A percentile compares a stretch with the other conserved stretches of the same genome.
Conservation (phyloP, 1,284 basidiomycete species). For the Trametes sp. region DNA sequence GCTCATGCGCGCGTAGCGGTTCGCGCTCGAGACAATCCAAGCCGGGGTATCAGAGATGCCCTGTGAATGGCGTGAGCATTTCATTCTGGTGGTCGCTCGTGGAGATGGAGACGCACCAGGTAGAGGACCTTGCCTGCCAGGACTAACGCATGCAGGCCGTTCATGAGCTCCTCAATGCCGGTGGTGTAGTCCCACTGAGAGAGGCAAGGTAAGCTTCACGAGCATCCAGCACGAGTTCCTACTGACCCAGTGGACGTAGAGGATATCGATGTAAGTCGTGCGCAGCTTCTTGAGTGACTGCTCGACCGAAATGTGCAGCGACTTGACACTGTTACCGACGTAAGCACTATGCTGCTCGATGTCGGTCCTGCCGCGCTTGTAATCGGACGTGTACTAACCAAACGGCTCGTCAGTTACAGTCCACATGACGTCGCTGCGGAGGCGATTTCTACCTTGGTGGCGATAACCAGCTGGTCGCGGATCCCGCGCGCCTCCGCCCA, state of each 20-base stretch:
- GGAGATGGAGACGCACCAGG: slow-evolving; percentile 39
- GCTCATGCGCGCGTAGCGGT: slow-evolving; percentile 56
- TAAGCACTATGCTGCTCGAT: slow-evolving; percentile 37
- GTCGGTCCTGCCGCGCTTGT: slow-evolving; percentile 29
- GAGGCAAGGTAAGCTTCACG: slow-evolving; percentile 44
- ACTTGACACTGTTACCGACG: slow-evolving; percentile 54
- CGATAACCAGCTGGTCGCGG: slow-evolving; percentile 62
- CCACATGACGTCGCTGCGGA: no score
- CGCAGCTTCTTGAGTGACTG: slow-evolving; percentile 60
- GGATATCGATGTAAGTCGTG: slow-evolving; percentile 58
- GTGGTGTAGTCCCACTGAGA: slow-evolving; percentile 48
- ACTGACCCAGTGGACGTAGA: slow-evolving; percentile 2
- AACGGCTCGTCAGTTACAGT: background rate
- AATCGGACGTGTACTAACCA: slow-evolving; percentile 28
- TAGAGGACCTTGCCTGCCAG: slow-evolving; percentile 53
- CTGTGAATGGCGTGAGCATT: slow-evolving; percentile 23
- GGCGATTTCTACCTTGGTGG: slow-evolving; percentile 52
- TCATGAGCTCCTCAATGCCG: slow-evolving; percentile 54
- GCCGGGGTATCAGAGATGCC: slow-evolving; percentile 55
- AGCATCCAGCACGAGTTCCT: no score
- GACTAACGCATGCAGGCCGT: slow-evolving; percentile 51
- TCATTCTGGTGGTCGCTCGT: background rate
- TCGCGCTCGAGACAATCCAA: slow-evolving; percentile 60
- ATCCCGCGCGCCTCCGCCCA: slow-evolving; percentile 59
- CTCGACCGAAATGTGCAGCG: slow-evolving; percentile 50